These are phyloP conservation scores for Ophiocordyceps robertsii DNA, from an alignment of 2,329 filamentous ascomycete genomes.

Conservation along the genomic window DNA sequence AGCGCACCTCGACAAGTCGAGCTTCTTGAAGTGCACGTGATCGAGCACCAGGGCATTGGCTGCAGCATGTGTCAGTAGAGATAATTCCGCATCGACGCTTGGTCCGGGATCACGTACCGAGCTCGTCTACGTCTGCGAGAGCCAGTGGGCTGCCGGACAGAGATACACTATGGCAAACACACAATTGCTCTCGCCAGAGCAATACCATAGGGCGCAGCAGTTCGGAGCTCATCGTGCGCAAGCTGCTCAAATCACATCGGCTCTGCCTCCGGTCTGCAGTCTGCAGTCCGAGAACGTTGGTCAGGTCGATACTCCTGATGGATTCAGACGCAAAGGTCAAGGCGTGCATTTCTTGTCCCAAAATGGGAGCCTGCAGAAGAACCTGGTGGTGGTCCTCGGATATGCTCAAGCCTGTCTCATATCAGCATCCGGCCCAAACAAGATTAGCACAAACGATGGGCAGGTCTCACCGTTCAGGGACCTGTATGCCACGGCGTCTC, in stretches of 20 bases:
- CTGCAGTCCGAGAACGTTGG: slow-evolving; percentile 23
- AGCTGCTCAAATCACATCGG: slow-evolving; percentile 9
- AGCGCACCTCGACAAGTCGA: slow-evolving; percentile 38
- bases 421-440: background rate
- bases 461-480: slow-evolving; percentile 27
- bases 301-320: slow-evolving; percentile 39
- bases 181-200: slow-evolving; percentile 31
- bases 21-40: slow-evolving; percentile 26
- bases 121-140: slow-evolving; percentile 30
- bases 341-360: slow-evolving; percentile 43
- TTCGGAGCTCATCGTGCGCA: slow-evolving; percentile 20
- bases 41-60: slow-evolving; percentile 20
- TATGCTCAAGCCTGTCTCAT: slow-evolving; percentile 26
- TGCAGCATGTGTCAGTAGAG: slow-evolving; percentile 4
- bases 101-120: slow-evolving; percentile 21
- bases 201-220: slow-evolving; percentile 35
- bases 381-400: slow-evolving; percentile 33
- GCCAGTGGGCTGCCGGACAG: slow-evolving; percentile 36
- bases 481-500: slow-evolving; percentile 34
- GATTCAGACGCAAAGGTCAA: slow-evolving; percentile 42
- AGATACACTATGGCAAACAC: slow-evolving; percentile 35
- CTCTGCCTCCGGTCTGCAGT: slow-evolving; percentile 8
- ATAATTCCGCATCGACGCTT: background rate
- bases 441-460: background rate
- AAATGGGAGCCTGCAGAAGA: slow-evolving; percentile 33